phyloP scores from a whole-genome alignment of 352 stramenopile genomes.

The Pythium sp. region DNA sequence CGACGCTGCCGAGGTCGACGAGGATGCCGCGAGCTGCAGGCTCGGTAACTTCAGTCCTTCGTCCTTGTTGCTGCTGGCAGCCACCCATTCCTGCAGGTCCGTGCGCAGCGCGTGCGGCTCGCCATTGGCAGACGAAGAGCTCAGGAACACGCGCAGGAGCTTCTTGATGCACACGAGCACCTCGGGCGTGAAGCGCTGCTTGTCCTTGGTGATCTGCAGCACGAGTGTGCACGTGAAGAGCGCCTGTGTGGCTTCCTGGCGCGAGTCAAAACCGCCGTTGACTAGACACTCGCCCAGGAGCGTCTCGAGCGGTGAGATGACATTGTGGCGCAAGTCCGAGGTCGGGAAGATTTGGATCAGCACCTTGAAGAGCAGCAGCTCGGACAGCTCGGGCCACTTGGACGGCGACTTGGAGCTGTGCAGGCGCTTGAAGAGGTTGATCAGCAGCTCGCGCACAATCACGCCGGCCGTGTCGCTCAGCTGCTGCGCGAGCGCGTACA shows the following conservation, averaged over 20 bases:
- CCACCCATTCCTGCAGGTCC: slow-evolving; percentile 45
- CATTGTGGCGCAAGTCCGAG: slow-evolving; percentile 93
- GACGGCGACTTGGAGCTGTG: slow-evolving; percentile 75
- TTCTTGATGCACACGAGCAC: slow-evolving; percentile 50
- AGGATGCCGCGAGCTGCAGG: slow-evolving; percentile 37
- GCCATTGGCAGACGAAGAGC: slow-evolving; percentile 1
- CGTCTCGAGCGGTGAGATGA: slow-evolving; percentile 91
- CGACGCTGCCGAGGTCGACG: slow-evolving; percentile 38
- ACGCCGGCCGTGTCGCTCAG: slow-evolving; percentile 85
- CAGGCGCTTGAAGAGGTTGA: slow-evolving; percentile 89
- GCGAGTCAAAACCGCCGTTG: slow-evolving; percentile 64
- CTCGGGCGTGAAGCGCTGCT: slow-evolving; percentile 91
- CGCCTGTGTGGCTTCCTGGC: slow-evolving; percentile 80
- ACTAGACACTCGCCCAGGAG: slow-evolving; percentile 89
- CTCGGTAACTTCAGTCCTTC: slow-evolving; percentile 25
- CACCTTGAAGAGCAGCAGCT: slow-evolving; percentile 89
- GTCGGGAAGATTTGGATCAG: slow-evolving; percentile 91
- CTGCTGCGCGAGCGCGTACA: slow-evolving; percentile 91
- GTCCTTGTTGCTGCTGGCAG: slow-evolving; percentile 16
- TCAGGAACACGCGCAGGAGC: slow-evolving; percentile 50
- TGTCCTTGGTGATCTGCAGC: slow-evolving; percentile 79
- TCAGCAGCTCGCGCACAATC: slow-evolving; percentile 87
- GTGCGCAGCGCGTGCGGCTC: slow-evolving; percentile 45
- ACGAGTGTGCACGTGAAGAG: slow-evolving; percentile 71
- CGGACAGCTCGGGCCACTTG: slow-evolving; percentile 84